Evolutionary conservation across 306 rosid species (phyloP).

Genomic region (Inga leiocalycina): DNA sequence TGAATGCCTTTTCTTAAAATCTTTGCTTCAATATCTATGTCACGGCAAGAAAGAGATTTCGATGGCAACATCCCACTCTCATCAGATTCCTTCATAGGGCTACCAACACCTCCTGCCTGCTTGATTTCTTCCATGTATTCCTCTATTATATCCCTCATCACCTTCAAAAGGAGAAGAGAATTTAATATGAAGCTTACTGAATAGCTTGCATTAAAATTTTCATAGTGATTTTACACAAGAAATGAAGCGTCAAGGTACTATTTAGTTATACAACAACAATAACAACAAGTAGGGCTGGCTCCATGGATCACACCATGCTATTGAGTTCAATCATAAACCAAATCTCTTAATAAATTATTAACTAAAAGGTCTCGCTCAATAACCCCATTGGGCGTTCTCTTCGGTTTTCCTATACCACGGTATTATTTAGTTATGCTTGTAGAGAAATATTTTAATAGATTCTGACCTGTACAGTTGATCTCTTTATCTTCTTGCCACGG

Average conservation of each 20-base stretch:
- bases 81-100: conserved; percentile 55
- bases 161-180: conserved; percentile 50
- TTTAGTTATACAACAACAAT: no score
- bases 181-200: conserved; percentile 9
- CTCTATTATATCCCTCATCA: conserved; percentile 76
- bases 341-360: no score
- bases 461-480: conserved; percentile 73
- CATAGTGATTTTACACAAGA: neutral
- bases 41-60: conserved; percentile 43
- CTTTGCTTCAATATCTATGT: conserved; percentile 36
- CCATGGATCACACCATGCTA: no score
- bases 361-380: no score
- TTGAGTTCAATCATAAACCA: no score
- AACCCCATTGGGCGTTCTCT: no score
- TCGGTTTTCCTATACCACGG: neutral
- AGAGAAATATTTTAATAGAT: conserved; percentile 18
- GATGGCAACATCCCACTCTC: conserved; percentile 41
- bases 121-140: conserved; percentile 85
- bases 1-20: conserved; percentile 37
- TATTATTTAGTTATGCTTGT: conserved; percentile 6
- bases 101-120: conserved; percentile 70
- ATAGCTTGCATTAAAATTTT: conserved; percentile 4
- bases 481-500: conserved; percentile 87
- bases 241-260: neutral
- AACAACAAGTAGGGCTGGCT: no score